phyloP scores from a whole-genome alignment of 2,329 filamentous ascomycete genomes.

The Nigrospora sphaerica region DNA sequence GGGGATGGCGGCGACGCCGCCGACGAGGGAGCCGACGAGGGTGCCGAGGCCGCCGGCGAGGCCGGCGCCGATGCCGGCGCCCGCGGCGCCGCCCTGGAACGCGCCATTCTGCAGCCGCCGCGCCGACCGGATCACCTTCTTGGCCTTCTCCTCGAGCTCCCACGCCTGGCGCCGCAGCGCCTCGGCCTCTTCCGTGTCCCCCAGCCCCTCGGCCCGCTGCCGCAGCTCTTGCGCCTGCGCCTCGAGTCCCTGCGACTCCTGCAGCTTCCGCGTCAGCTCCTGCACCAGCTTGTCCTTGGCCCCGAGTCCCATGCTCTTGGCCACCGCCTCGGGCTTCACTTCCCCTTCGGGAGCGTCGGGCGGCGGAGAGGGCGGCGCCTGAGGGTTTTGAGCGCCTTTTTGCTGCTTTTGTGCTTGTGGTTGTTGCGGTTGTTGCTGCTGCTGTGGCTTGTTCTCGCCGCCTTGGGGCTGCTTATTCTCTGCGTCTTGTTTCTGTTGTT shows the following conservation, averaged over 20 bases:
- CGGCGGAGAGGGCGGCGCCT: too few relatives aligned
- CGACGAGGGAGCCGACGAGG: constrained; percentile 20
- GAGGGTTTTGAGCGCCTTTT: not conserved
- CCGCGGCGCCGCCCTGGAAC: constrained; percentile 22
- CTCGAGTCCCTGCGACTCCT: constrained; percentile 21
- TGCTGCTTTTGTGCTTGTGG: not conserved
- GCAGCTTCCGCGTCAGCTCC: constrained; percentile 19
- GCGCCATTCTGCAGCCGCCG: constrained; percentile 22
- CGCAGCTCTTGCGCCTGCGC: constrained; percentile 18
- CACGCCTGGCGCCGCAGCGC: constrained; percentile 17
- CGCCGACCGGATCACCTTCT: constrained; percentile 21
- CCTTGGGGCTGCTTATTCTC: not conserved
- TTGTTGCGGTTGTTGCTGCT: not conserved
- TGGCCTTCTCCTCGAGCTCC: constrained; percentile 20
- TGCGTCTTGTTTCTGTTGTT: not conserved
- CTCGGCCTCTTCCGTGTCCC: constrained; percentile 16
- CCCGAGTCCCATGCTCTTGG: not conserved
- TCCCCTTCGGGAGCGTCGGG: not conserved
- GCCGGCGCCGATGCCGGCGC: constrained; percentile 23
- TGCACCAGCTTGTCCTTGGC: constrained; percentile 21
- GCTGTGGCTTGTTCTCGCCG: not conserved
- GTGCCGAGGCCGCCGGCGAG: constrained; percentile 21
- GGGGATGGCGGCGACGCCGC: constrained; percentile 21
- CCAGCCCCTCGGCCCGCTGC: constrained; percentile 15
- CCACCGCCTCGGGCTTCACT: not conserved